These are phyloP conservation scores for Penicillium desertorum DNA, from an alignment of 495 filamentous ascomycete species.

Conservation along the genomic window DNA sequence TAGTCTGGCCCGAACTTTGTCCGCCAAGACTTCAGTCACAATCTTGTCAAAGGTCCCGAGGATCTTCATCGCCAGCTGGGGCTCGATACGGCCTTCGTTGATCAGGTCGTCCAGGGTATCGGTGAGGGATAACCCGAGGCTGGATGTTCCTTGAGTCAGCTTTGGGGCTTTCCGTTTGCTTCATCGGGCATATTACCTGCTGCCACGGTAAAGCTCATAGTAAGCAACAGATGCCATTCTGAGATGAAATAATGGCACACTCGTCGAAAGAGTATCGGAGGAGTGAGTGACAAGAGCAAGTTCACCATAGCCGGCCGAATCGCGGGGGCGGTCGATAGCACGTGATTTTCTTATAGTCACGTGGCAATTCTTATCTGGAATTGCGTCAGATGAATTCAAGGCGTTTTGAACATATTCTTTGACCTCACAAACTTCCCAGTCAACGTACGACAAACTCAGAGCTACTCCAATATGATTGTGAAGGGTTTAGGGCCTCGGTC, in stretches of 20 bases:
- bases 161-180: not conserved
- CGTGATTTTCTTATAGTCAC: slow-evolving; percentile 3
- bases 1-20: slow-evolving; percentile 86
- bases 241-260: slow-evolving; percentile 4
- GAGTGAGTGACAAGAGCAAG: slow-evolving; percentile 21
- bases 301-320: slow-evolving; percentile 7
- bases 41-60: slow-evolving; percentile 87
- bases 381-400: slow-evolving; percentile 5
- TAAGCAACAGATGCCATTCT: slow-evolving; percentile 46
- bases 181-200: slow-evolving; percentile 62
- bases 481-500: not conserved
- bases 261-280: slow-evolving; percentile 10
- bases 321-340: slow-evolving; percentile 8
- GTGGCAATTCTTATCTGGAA: not conserved
- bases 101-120: slow-evolving; percentile 97
- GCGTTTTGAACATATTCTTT: not conserved
- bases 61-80: slow-evolving; percentile 98
- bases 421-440: not conserved
- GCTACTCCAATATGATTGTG: not conserved
- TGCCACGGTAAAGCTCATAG: slow-evolving; percentile 96
- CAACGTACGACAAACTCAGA: not conserved
- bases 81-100: slow-evolving; percentile 87
- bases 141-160: slow-evolving; percentile 39
- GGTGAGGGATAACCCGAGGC: slow-evolving; percentile 85
- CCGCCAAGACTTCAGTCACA: slow-evolving; percentile 82